Evolutionary conservation across 2,329 filamentous ascomycete species (phyloP).

Genomic region (Nectriaceae sp.): DNA sequence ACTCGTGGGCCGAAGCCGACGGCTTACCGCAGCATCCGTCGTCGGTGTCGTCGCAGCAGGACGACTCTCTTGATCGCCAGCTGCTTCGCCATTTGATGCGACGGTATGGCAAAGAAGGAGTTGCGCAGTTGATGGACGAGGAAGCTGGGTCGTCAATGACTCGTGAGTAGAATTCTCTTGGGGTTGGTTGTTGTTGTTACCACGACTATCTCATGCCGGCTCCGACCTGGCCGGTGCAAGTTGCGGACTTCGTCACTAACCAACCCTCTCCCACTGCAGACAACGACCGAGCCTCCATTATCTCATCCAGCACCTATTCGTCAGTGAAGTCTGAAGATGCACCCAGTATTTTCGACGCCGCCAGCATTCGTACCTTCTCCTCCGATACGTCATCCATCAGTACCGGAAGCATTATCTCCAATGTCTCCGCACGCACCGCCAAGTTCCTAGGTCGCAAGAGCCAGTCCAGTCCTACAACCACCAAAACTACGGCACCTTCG

Average conservation of each 20-base stretch:
- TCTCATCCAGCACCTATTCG: conserved; percentile 37
- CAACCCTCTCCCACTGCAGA: conserved; percentile 12
- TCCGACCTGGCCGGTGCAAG: no score
- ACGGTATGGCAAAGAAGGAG: conserved; percentile 35
- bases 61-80: conserved; percentile 35
- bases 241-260: background rate
- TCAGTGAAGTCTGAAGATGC: conserved; percentile 38
- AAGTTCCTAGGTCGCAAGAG: conserved; percentile 35
- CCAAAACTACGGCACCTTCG: conserved; percentile 14
- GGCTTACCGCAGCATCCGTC: conserved; percentile 28
- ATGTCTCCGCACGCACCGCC: conserved; percentile 39
- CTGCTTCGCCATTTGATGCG: conserved; percentile 37
- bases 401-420: conserved; percentile 43
- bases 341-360: conserved; percentile 39
- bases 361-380: conserved; percentile 40
- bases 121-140: conserved; percentile 36
- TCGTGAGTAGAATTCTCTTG: conserved; percentile 31
- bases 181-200: no score
- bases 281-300: conserved; percentile 36
- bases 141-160: conserved; percentile 28
- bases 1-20: conserved; percentile 34
- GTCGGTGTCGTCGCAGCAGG: conserved; percentile 27
- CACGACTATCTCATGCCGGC: background rate
- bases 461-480: conserved; percentile 22
- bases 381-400: conserved; percentile 43